phyloP scores from a whole-genome alignment of 345 rosid species.

The Hibiscus trionum region DNA sequence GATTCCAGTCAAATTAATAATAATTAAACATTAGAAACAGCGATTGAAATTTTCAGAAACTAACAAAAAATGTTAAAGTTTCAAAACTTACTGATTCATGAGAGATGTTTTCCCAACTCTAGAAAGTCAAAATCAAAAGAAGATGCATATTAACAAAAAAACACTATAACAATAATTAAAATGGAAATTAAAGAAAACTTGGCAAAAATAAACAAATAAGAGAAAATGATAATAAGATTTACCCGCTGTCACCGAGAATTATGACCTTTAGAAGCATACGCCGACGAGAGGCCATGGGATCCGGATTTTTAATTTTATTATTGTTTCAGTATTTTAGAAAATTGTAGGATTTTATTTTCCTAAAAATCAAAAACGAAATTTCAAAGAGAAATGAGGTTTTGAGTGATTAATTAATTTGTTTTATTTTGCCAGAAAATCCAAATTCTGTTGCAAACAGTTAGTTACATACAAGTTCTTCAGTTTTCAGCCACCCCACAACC shows the following conservation, averaged over 20 bases:
- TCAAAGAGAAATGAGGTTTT: not conserved
- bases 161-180: not conserved
- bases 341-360: not conserved
- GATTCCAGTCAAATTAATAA: not conserved
- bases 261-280: slow-evolving; percentile 78
- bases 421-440: not conserved
- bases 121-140: not conserved
- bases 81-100: slow-evolving; percentile 75
- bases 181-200: not conserved
- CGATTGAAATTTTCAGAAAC: not conserved
- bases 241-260: slow-evolving; percentile 91
- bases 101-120: slow-evolving; percentile 92
- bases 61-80: not conserved
- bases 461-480: not conserved
- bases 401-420: not conserved
- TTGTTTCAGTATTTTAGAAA: not conserved
- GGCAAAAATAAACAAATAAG: not conserved
- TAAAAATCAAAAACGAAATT: not conserved
- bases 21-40: not conserved
- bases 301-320: not conserved
- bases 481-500: not conserved
- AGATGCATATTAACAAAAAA: not conserved
- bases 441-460: not conserved
- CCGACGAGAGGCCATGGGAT: slow-evolving; percentile 63
- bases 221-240: not conserved